Percentiles rank a stretch among this genome's conserved stretches.
Evolutionary conservation across 176 grass and related monocot genomes (phyloP).

Genomic region (Zea mays): DNA sequence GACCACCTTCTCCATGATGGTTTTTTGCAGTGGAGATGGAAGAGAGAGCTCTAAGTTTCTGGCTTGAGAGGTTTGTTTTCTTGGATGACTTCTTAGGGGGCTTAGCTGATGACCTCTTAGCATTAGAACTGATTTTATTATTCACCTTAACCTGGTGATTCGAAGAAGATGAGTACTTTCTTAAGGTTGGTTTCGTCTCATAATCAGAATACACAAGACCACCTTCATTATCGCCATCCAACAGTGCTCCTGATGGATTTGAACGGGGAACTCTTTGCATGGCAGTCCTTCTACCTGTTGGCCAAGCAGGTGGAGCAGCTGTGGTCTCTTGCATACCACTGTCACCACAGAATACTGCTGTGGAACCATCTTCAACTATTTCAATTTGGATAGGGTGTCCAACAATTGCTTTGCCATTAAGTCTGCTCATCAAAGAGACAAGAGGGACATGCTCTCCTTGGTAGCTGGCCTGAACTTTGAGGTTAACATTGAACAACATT

Average conservation of each 20-base stretch:
- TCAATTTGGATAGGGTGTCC: slow-evolving; percentile 97
- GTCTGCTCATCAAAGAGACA: slow-evolving; percentile 94
- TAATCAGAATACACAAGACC: slow-evolving; percentile 42
- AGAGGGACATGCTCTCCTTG: slow-evolving; percentile 97
- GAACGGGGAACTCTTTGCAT: slow-evolving; percentile 88
- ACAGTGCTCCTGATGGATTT: slow-evolving; percentile 54
- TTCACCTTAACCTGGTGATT: slow-evolving; percentile 41
- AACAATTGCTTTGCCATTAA: slow-evolving; percentile 98
- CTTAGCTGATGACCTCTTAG: slow-evolving; percentile 42
- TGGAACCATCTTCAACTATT: slow-evolving; percentile 80
- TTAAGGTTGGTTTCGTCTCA: slow-evolving; percentile 53
- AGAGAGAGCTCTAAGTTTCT: slow-evolving; percentile 73
- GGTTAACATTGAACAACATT: slow-evolving; percentile 74
- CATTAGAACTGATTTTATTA: slow-evolving; percentile 51
- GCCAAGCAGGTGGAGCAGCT: slow-evolving; percentile 69
- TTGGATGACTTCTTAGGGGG: slow-evolving; percentile 73
- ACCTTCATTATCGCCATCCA: slow-evolving; percentile 58
- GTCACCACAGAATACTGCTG: slow-evolving; percentile 52
- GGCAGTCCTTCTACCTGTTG: slow-evolving; percentile 82
- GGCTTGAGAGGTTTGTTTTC: slow-evolving; percentile 56
- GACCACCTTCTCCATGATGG: slow-evolving; percentile 35
- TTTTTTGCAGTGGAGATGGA: slow-evolving; percentile 61
- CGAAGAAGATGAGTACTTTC: slow-evolving; percentile 41
- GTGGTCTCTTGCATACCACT: slow-evolving; percentile 54
- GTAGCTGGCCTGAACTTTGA: slow-evolving; percentile 93